Evolutionary conservation across 2,329 filamentous ascomycete genomes (phyloP).

Genomic region (Cladosporium sp.): DNA sequence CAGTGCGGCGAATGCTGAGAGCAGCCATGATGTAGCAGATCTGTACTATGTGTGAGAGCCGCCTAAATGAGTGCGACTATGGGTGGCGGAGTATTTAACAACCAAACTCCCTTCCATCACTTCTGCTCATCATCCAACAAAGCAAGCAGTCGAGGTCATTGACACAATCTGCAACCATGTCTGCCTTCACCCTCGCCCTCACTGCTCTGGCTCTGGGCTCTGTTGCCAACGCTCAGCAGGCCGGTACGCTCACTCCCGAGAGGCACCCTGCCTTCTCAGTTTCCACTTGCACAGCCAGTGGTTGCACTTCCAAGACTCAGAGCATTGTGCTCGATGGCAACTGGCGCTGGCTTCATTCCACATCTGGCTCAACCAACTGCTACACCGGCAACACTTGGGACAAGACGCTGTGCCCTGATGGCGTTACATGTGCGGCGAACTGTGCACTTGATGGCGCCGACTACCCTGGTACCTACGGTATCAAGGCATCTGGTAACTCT

Average conservation of each 20-base stretch:
- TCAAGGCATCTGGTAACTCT: constrained; percentile 46
- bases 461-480: constrained; percentile 54
- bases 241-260: constrained; percentile 38
- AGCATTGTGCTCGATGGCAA: constrained; percentile 43
- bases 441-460: constrained; percentile 56
- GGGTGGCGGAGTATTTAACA: background rate
- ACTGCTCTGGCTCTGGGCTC: constrained; percentile 38
- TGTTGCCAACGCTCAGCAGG: constrained; percentile 39
- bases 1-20: background rate
- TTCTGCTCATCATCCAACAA: background rate
- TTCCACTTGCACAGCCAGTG: constrained; percentile 33
- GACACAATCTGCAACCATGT: constrained; percentile 28
- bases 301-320: constrained; percentile 34
- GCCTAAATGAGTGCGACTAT: background rate
- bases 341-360: constrained; percentile 49
- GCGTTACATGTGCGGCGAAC: constrained; percentile 47
- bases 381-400: constrained; percentile 45
- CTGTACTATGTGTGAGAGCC: background rate
- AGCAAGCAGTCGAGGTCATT: background rate
- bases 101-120: background rate
- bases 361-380: constrained; percentile 45
- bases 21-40: background rate
- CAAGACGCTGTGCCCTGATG: constrained; percentile 36
- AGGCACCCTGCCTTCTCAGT: constrained; percentile 37
- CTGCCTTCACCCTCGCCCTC: constrained; percentile 35